These are phyloP conservation scores for Cytospora mali DNA, from an alignment of 2,329 filamentous ascomycete species.

Conservation along the genomic window DNA sequence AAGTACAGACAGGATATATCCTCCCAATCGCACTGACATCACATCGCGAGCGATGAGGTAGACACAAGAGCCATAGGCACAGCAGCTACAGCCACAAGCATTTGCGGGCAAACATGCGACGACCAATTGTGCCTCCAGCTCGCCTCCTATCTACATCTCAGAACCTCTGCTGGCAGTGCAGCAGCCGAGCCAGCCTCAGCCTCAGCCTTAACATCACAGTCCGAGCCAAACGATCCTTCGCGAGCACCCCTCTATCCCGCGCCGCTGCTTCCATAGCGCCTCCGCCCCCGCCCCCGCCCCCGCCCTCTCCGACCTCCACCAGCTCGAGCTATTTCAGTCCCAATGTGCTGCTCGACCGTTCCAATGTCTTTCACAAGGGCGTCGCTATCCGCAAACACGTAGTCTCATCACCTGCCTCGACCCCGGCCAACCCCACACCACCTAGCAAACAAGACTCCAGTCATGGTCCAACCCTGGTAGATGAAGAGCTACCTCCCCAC, in stretches of 20 bases:
- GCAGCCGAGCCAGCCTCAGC: conserved; percentile 21
- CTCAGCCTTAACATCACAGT: not conserved
- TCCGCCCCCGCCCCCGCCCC: conserved; percentile 16
- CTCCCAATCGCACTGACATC: not conserved
- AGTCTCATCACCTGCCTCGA: conserved; percentile 11
- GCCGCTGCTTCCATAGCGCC: conserved; percentile 21
- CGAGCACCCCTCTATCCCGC: conserved; percentile 30
- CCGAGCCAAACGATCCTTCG: conserved; percentile 28
- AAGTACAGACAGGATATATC: not conserved
- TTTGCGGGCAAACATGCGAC: conserved; percentile 24
- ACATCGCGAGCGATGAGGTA: conserved; percentile 14
- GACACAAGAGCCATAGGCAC: conserved; percentile 8
- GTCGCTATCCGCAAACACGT: conserved; percentile 16
- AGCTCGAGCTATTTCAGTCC: conserved; percentile 41
- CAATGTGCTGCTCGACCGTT: conserved; percentile 37
- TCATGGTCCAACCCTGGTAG: not conserved
- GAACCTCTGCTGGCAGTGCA: conserved; percentile 35
- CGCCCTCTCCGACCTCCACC: conserved; percentile 30
- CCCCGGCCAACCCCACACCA: not conserved
- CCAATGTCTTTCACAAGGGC: conserved; percentile 31
- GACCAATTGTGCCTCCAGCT: conserved; percentile 20
- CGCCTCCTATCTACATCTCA: not conserved
- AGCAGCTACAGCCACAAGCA: conserved; percentile 3
- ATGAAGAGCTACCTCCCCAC: conserved; percentile 33
- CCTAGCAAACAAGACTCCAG: not conserved